phyloP scores from a whole-genome alignment of 129 eudicot genomes.

The Centaurea solstitialis region DNA sequence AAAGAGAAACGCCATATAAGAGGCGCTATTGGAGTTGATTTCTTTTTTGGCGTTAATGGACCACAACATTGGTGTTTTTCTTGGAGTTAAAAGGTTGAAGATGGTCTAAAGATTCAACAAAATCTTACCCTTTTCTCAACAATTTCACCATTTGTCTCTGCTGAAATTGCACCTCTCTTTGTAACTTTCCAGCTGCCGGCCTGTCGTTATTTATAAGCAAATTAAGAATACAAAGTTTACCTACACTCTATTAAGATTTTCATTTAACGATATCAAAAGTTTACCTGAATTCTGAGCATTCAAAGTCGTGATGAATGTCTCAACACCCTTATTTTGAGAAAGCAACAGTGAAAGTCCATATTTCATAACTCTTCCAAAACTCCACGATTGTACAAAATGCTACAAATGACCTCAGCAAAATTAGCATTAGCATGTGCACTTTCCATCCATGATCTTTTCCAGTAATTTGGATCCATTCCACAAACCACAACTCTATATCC shows the following conservation, averaged over 20 bases:
- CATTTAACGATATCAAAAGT: background rate
- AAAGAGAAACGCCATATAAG: too few species aligned
- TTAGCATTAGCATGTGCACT: too few species aligned
- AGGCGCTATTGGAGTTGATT: background rate
- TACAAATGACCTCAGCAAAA: too few species aligned
- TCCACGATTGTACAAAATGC: too few species aligned
- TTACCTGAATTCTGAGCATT: slow-evolving; percentile 87
- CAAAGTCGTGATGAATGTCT: slow-evolving; percentile 73
- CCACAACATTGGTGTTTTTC: background rate
- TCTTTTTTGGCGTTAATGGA: too few species aligned
- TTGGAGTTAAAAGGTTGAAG: background rate
- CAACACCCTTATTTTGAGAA: slow-evolving; percentile 49
- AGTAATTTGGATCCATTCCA: too few species aligned
- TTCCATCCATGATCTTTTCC: too few species aligned
- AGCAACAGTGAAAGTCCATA: slow-evolving; percentile 50
- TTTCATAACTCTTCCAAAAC: too few species aligned
- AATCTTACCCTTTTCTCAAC: slow-evolving; percentile 79
- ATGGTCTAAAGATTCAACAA: background rate
- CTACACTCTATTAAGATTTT: background rate
- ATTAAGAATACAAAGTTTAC: background rate
- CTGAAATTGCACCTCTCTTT: slow-evolving; percentile 99
- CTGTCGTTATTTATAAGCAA: slow-evolving; percentile 48
- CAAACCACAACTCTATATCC: too few species aligned
- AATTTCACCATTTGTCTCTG: slow-evolving; percentile 74
- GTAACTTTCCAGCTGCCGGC: slow-evolving; percentile 90